These are phyloP conservation scores for Saitozyma sp. DNA, from an alignment of 768 basidiomycete genomes.

Conservation along the genomic window DNA sequence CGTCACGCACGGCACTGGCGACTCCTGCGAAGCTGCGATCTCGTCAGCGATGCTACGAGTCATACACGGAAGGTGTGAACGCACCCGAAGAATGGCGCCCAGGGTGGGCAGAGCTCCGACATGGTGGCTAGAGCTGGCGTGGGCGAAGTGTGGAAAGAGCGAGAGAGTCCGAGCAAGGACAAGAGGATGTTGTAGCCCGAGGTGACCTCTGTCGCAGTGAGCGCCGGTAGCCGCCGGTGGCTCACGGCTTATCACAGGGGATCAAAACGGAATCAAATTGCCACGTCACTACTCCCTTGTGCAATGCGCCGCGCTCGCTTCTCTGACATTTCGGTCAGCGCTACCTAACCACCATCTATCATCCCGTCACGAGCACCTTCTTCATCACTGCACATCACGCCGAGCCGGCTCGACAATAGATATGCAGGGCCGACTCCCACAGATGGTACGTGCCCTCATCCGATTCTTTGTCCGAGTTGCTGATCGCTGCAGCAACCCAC, in stretches of 20 bases:
- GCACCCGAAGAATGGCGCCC: slow-evolving; percentile 90
- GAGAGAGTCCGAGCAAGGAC: not conserved
- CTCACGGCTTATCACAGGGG: too few species aligned
- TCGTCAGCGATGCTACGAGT: slow-evolving; percentile 9
- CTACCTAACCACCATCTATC: not conserved
- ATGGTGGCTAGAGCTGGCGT: slow-evolving; percentile 19
- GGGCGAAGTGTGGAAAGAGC: not conserved
- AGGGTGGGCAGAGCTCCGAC: slow-evolving; percentile 72
- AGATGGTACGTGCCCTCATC: slow-evolving; percentile 36
- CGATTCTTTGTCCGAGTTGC: not conserved
- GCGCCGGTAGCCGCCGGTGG: too few species aligned
- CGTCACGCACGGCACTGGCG: slow-evolving; percentile 72
- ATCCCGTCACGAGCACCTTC: slow-evolving; percentile 16
- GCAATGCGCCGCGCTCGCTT: not conserved
- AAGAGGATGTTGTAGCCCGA: not conserved
- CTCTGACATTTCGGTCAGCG: slow-evolving; percentile 6
- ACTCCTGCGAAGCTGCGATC: slow-evolving; percentile 77
- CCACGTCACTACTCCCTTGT: not conserved
- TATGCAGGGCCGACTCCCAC: slow-evolving; percentile 48
- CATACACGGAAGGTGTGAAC: slow-evolving; percentile 6
- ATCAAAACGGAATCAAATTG: not conserved
- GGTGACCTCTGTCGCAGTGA: too few species aligned
- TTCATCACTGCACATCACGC: slow-evolving; percentile 7
- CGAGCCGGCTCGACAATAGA: slow-evolving; percentile 6
- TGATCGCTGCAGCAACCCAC: slow-evolving; percentile 77